phyloP scores from a whole-genome alignment of 192 early-diverging fungal species.

The Entrophospora sp. region DNA sequence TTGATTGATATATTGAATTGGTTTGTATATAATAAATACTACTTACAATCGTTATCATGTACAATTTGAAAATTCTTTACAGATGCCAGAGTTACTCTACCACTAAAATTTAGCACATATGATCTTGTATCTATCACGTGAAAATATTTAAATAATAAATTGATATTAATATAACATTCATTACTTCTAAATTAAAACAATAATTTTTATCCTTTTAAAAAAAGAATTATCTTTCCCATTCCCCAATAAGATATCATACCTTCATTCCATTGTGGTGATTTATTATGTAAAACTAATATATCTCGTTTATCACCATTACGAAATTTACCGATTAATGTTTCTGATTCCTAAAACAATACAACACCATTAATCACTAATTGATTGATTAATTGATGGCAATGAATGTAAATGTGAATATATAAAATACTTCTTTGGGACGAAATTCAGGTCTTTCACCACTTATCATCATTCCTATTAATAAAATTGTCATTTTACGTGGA shows the following conservation, averaged over 20 bases:
- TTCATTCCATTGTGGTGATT: slow-evolving; percentile 89
- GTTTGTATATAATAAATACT: neutral
- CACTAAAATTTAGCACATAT: slow-evolving; percentile 91
- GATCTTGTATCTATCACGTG: slow-evolving; percentile 62
- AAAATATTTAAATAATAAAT: too few relatives aligned
- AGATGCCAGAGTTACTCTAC: slow-evolving; percentile 76
- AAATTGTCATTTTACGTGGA: slow-evolving; percentile 83
- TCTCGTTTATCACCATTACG: slow-evolving; percentile 45
- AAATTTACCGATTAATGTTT: slow-evolving; percentile 54
- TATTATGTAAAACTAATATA: slow-evolving; percentile 78
- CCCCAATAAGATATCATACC: slow-evolving; percentile 39
- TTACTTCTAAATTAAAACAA: too few relatives aligned
- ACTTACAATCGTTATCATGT: slow-evolving; percentile 77
- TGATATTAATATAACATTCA: too few relatives aligned
- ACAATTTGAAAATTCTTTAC: slow-evolving; percentile 99
- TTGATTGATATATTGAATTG: neutral
- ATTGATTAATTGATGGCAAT: too few relatives aligned
- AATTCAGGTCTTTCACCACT: slow-evolving; percentile 47
- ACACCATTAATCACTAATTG: too few relatives aligned
- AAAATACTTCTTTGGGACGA: slow-evolving; percentile 40
- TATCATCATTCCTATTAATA: slow-evolving; percentile 61
- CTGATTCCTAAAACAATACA: slow-evolving; percentile 38
- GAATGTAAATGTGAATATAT: too few relatives aligned
- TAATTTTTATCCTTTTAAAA: too few relatives aligned
- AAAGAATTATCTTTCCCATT: too few relatives aligned